These are phyloP conservation scores for Sicyos edulis DNA, from an alignment of 306 rosid genomes.

Conservation along the genomic window DNA sequence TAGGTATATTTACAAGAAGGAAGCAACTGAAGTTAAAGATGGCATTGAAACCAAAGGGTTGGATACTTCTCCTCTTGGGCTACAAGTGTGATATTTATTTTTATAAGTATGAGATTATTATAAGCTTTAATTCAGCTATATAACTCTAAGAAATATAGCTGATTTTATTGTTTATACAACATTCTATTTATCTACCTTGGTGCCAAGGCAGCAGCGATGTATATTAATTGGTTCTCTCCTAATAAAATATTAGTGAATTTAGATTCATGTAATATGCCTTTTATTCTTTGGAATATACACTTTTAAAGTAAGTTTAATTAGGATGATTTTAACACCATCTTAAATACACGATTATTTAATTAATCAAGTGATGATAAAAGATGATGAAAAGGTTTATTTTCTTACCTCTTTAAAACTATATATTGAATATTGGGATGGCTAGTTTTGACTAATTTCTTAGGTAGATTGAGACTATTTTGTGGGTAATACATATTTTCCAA, in stretches of 20 bases:
- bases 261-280: neutral
- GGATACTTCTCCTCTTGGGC: conserved; percentile 36
- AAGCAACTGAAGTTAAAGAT: conserved; percentile 27
- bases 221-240: neutral
- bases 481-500: too few species aligned
- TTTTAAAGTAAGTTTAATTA: too few species aligned
- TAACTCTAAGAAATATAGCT: neutral
- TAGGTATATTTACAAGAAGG: conserved; percentile 45
- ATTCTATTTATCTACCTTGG: neutral
- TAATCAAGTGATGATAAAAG: too few species aligned
- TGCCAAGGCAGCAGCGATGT: neutral
- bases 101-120: neutral
- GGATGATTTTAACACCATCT: too few species aligned
- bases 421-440: too few species aligned
- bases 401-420: too few species aligned
- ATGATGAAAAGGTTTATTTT: too few species aligned
- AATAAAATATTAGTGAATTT: neutral
- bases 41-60: conserved; percentile 29
- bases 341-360: too few species aligned
- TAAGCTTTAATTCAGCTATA: neutral
- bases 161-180: neutral
- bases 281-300: neutral
- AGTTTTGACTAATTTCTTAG: too few species aligned
- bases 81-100: conserved; percentile 27
- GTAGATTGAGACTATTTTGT: too few species aligned